phyloP scores from a whole-genome alignment of 1,284 basidiomycete genomes.

The Kalmanozyma brasiliensis region DNA sequence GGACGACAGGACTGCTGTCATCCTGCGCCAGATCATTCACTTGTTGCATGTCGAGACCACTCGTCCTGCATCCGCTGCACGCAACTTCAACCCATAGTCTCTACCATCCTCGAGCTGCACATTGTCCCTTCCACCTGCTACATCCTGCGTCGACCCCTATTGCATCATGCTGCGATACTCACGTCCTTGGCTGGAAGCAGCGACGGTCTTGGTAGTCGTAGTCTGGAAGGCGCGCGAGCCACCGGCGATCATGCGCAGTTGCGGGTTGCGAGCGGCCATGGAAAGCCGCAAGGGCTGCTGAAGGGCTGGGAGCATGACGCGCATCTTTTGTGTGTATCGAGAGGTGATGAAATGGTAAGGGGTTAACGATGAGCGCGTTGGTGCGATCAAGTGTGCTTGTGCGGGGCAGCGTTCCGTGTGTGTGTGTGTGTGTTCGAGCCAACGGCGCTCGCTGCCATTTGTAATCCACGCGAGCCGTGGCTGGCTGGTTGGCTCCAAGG shows the following conservation, averaged over 20 bases:
- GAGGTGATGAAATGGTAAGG: background rate
- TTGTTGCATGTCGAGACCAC: too few species aligned
- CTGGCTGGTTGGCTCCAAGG: conserved; percentile 27
- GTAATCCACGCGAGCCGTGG: conserved; percentile 13
- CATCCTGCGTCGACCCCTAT: too few species aligned
- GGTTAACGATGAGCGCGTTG: conserved; percentile 1
- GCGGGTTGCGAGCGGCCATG: conserved; percentile 49
- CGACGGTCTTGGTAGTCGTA: conserved; percentile 22
- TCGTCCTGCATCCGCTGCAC: too few species aligned
- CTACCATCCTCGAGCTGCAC: too few species aligned
- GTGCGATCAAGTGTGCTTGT: too few species aligned
- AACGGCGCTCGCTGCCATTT: conserved; percentile 13
- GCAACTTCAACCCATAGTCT: too few species aligned
- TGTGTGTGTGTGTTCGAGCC: conserved; percentile 9
- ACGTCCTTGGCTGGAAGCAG: conserved; percentile 48
- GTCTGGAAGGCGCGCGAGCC: conserved; percentile 56
- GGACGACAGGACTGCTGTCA: too few species aligned
- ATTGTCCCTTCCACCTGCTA: too few species aligned
- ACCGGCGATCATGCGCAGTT: conserved; percentile 53
- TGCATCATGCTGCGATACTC: conserved; percentile 23
- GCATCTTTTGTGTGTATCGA: conserved; percentile 18
- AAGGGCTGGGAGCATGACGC: conserved; percentile 41
- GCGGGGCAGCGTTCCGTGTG: background rate
- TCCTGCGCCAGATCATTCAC: too few species aligned
- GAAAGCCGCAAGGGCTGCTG: conserved; percentile 54